A percentile compares a stretch with the other conserved stretches of the same genome.
Evolutionary conservation across 202 grass and related monocot genomes (phyloP).

Genomic region (Schoenoplectus triqueter): DNA sequence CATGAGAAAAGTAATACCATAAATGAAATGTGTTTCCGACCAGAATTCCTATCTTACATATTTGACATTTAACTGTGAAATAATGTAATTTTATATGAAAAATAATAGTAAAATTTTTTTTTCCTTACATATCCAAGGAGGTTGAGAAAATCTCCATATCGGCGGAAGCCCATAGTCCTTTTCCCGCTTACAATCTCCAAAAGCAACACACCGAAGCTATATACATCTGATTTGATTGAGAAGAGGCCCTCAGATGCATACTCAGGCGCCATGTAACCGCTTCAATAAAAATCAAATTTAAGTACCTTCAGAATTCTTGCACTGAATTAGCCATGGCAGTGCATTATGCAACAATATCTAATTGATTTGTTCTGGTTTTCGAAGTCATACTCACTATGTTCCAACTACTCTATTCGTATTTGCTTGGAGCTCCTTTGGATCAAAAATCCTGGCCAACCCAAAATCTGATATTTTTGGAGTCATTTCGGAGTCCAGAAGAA

Average conservation of each 20-base stretch:
- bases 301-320: background rate
- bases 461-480: slow-evolving; percentile 88
- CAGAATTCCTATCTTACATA: background rate
- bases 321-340: background rate
- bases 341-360: slow-evolving; percentile 18
- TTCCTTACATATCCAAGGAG: slow-evolving; percentile 71
- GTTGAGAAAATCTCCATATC: slow-evolving; percentile 53
- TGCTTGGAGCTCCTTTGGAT: slow-evolving; percentile 44
- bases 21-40: background rate
- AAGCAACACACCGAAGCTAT: slow-evolving; percentile 71
- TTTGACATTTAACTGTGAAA: background rate
- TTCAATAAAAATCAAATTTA: slow-evolving; percentile 23
- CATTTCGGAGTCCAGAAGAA: slow-evolving; percentile 62
- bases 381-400: slow-evolving; percentile 61
- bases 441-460: slow-evolving; percentile 73
- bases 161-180: slow-evolving; percentile 58
- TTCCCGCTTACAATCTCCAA: slow-evolving; percentile 77
- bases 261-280: slow-evolving; percentile 78
- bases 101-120: background rate
- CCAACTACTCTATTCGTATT: slow-evolving; percentile 66
- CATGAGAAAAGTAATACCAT: background rate
- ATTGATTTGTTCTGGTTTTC: background rate
- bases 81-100: background rate
- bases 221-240: slow-evolving; percentile 73
- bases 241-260: slow-evolving; percentile 62